These are phyloP conservation scores for Piper longum DNA, from an alignment of 164 flowering plant genomes.

Conservation along the genomic window DNA sequence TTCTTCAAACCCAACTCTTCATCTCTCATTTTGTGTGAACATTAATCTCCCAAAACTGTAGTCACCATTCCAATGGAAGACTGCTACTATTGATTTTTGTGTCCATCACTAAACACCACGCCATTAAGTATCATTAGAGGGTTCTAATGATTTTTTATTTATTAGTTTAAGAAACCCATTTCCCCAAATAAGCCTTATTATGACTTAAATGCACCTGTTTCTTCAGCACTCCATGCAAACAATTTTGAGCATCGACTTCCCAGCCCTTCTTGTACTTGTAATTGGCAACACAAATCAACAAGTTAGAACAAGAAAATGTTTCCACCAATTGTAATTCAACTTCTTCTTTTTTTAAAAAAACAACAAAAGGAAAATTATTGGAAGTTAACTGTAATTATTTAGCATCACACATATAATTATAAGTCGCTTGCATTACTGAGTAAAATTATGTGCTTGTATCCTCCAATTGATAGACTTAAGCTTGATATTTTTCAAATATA, in stretches of 20 bases:
- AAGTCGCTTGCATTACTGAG: too few relatives aligned
- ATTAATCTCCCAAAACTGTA: constrained; percentile 7
- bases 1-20: constrained; percentile 37
- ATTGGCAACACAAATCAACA: neutral
- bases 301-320: neutral
- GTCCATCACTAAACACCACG: neutral
- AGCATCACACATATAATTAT: too few relatives aligned
- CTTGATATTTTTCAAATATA: too few relatives aligned
- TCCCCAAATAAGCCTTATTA: neutral
- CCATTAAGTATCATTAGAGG: neutral
- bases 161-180: neutral
- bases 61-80: constrained; percentile 7
- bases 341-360: too few relatives aligned
- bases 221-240: neutral
- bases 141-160: constrained; percentile 2
- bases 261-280: neutral
- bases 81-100: neutral
- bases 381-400: too few relatives aligned
- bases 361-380: too few relatives aligned
- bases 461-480: too few relatives aligned
- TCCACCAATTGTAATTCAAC: neutral
- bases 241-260: neutral
- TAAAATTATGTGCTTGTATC: too few relatives aligned
- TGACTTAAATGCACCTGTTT: neutral
- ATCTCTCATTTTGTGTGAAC: constrained; percentile 29